Base-by-base conservation (phyloP, 1,284 basidiomycete species). In the Sanghuangporus weigelae region DNA sequence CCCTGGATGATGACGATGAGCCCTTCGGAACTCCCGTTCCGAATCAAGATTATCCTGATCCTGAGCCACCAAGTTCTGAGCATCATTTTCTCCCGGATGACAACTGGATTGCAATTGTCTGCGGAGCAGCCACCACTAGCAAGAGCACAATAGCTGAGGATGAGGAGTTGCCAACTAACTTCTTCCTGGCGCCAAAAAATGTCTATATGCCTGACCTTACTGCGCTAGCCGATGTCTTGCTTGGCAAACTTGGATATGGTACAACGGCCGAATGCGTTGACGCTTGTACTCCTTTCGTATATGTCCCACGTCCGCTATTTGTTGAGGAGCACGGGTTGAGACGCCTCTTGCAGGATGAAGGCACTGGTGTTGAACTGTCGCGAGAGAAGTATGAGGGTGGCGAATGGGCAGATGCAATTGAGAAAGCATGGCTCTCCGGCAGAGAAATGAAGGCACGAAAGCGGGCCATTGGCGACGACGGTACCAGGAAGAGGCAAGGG, bases 181-280 rank as follows among this genome's bases (percentile, higher is more conserved):
- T 92, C 74, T 92, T 83, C 69, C 81, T 90, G 49, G 89, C 88
- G 6, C 88, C 89, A 39, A 80, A 78, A 72, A 83, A 89, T 69
- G 83, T 90, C 44, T 91, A 91, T 73, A 90, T 93, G 84, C 90
- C 90, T 8, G 88, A 92, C 73, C 71, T 93, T 66, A 90, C 85
- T 26, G 88, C 88, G 1, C 78, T 84, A 5, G 85, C 81, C 7
- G 89, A 92, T 71, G 88, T 89, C n/a, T 75, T 92, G 11, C 77
- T 93, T 39, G 90, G 90, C 26, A 93, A 92, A 73, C 74, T 93
- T 69, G 87, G 87, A 42, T 89, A 88, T 69, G 87, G 87, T 23
- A 86, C 86, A 2, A 86, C 87, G n/a, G 82, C 87, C 0, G 87
- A 89, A 70, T 87, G 85, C 68, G 81, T 89, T 11, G 86, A 89